Evolutionary conservation across 768 basidiomycete species (phyloP), one percentile per base, ranked within the genome.

Genomic region (Suillus subaureus): DNA sequence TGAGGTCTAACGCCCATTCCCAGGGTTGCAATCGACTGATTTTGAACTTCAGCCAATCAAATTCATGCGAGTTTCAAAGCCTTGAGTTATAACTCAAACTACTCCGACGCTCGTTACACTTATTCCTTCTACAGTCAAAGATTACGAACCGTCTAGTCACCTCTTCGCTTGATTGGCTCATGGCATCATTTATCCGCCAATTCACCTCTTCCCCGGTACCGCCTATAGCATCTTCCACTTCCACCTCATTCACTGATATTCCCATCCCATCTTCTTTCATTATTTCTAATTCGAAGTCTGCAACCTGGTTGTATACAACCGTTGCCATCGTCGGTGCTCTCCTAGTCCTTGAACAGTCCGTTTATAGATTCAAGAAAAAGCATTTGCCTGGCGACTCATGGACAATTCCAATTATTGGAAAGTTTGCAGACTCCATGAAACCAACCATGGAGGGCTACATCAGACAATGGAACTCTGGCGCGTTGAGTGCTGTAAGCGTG

Each of bases 391-490:
- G 97, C 7, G 87, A 84, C 55, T 83, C 77, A 74, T 98, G 95
- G 96, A 97, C 95, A 15, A 96, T 97, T 68, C 97, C 97, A n/a
- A 72, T 99, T 72, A 98, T 99, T 64, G 97, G 97, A 64, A 96
- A 96, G 78, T 97, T 98, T 71, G 89, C 91, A 6, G 94, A 98
- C 74, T 96, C 94, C 6, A 81, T 97, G 81, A 87, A 90, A 69
- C 97, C 97, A 15, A 90, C 93, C 6, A 85, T 99, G 85, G 93
- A 96, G 74, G 87, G 86, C 49, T 99, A 99, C 82, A 92, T 90
- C 83, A 85, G 83, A 70, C 94, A 96, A 72, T 99, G 97, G 97
- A 84, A 91, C 69, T 89, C 90, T 2, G 96, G 96, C 61, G 89
- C 89, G 16, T 84, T 99, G 40, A 92, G 91, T 69, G 95, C 90